Percentiles rank a stretch among this genome's conserved stretches.
phyloP scores from a whole-genome alignment of 139 green algal genomes.

The Eudorina sp. region DNA sequence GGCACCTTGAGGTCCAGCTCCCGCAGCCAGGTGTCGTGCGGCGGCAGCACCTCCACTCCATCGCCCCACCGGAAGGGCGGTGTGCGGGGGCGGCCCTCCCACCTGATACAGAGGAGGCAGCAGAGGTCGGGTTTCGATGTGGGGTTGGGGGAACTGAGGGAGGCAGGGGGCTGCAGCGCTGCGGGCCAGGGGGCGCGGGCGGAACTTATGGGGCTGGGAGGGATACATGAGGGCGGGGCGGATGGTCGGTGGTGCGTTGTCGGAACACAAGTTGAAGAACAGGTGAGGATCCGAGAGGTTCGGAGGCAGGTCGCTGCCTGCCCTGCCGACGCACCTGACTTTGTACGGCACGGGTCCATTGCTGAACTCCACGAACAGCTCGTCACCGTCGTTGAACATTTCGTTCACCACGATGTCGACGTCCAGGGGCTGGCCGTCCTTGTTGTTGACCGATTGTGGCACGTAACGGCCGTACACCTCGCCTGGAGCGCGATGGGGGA shows the following conservation, averaged over 20 bases:
- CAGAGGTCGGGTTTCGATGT: not conserved
- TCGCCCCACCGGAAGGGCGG: constrained; percentile 80
- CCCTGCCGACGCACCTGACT: constrained; percentile 58
- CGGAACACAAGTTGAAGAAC: too few relatives aligned
- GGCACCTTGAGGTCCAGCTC: constrained; percentile 75
- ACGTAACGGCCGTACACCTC: constrained; percentile 75
- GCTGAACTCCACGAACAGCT: constrained; percentile 80
- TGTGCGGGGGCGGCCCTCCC: constrained; percentile 79
- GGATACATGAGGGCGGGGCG: not conserved
- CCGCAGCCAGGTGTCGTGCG: constrained; percentile 78
- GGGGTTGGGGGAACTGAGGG: not conserved
- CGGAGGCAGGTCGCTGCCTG: too few relatives aligned
- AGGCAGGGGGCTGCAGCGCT: not conserved
- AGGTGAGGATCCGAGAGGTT: too few relatives aligned
- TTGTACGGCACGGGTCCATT: constrained; percentile 72
- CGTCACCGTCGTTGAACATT: constrained; percentile 73
- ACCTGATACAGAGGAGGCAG: constrained; percentile 57
- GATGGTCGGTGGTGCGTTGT: too few relatives aligned
- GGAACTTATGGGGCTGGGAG: too few relatives aligned
- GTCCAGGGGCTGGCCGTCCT: constrained; percentile 79
- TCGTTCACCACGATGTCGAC: constrained; percentile 85
- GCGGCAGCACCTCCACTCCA: constrained; percentile 65
- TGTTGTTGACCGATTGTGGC: constrained; percentile 76
- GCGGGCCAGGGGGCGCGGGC: too few relatives aligned
- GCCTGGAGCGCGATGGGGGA: constrained; percentile 50